These are phyloP conservation scores for Aaosphaeria arxii DNA, from an alignment of 2,329 filamentous ascomycete species.

Conservation along the genomic window DNA sequence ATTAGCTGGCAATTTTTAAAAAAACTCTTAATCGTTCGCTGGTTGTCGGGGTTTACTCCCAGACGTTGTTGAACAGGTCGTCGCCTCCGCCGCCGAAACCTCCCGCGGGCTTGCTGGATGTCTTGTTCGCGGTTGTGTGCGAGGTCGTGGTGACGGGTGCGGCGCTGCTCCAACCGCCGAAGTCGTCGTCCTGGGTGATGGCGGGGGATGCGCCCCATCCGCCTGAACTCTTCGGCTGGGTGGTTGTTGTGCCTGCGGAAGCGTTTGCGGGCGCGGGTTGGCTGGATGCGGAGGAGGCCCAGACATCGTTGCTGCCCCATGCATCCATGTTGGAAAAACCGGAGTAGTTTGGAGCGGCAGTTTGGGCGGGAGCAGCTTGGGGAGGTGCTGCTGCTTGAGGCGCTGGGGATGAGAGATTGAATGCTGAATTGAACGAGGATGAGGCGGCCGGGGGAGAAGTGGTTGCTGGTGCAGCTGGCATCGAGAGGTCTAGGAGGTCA, in stretches of 20 bases:
- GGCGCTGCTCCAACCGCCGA: constrained; percentile 88
- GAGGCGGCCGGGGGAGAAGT: constrained; percentile 24
- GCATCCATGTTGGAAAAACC: constrained; percentile 62
- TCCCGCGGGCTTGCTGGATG: constrained; percentile 47
- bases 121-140: constrained; percentile 7
- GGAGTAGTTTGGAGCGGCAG: constrained; percentile 36
- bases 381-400: constrained; percentile 33
- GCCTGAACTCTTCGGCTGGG: constrained; percentile 47
- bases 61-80: constrained; percentile 94
- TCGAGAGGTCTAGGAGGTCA: constrained; percentile 75
- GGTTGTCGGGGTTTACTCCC: constrained; percentile 58
- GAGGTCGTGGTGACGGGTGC: constrained; percentile 50
- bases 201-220: constrained; percentile 62
- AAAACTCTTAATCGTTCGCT: background rate
- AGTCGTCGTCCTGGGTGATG: constrained; percentile 88
- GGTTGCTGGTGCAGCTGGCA: constrained; percentile 23
- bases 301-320: constrained; percentile 81
- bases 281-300: constrained; percentile 65
- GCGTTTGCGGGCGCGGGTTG: constrained; percentile 43
- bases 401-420: constrained; percentile 67
- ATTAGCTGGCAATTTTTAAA: too few species aligned
- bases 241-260: constrained; percentile 37
- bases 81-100: constrained; percentile 60
- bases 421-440: constrained; percentile 62
- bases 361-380: constrained; percentile 27